Percentiles rank a stretch among this genome's conserved stretches.
Conservation (phyloP, 1,284 basidiomycete species). For the Athelia sp. region DNA sequence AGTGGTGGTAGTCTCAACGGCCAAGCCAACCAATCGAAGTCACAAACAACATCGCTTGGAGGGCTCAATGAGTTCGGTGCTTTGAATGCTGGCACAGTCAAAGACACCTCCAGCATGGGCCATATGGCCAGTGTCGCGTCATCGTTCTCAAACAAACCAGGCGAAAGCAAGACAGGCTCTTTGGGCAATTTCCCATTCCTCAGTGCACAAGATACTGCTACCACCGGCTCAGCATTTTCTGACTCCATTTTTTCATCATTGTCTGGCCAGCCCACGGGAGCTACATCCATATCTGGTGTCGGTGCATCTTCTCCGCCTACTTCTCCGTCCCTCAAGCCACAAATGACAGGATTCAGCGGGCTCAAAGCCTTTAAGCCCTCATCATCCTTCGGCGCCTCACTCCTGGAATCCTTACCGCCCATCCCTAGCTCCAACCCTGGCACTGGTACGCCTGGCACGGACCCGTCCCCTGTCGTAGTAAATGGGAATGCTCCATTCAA, state of each 20-base stretch:
- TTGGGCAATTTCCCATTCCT: constrained; percentile 16
- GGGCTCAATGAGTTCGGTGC: constrained; percentile 22
- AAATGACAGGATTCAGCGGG: constrained; percentile 78
- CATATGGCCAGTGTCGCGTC: constrained; percentile 68
- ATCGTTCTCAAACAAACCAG: constrained; percentile 48
- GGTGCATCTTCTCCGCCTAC: constrained; percentile 21
- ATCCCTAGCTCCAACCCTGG: constrained; percentile 50
- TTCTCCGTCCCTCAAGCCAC: constrained; percentile 52
- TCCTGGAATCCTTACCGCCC: constrained; percentile 76
- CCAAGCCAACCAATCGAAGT: constrained; percentile 22
- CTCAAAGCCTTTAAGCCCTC: constrained; percentile 91
- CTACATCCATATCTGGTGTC: constrained; percentile 31
- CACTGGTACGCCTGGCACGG: neutral
- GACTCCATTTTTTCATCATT: constrained; percentile 45
- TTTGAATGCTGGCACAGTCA: constrained; percentile 36
- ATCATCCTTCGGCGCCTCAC: constrained; percentile 80
- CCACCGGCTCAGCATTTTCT: constrained; percentile 38
- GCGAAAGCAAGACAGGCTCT: constrained; percentile 15
- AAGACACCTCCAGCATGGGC: constrained; percentile 37
- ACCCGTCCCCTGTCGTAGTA: constrained; percentile 4
- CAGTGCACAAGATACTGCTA: constrained; percentile 32
- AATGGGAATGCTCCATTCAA: constrained; percentile 19
- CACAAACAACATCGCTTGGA: constrained; percentile 17
- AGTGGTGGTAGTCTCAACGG: constrained; percentile 25
- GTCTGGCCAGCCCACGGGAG: constrained; percentile 45